Evolutionary conservation across 768 basidiomycete genomes (phyloP).

Genomic region (Rhodotorula babjevae): DNA sequence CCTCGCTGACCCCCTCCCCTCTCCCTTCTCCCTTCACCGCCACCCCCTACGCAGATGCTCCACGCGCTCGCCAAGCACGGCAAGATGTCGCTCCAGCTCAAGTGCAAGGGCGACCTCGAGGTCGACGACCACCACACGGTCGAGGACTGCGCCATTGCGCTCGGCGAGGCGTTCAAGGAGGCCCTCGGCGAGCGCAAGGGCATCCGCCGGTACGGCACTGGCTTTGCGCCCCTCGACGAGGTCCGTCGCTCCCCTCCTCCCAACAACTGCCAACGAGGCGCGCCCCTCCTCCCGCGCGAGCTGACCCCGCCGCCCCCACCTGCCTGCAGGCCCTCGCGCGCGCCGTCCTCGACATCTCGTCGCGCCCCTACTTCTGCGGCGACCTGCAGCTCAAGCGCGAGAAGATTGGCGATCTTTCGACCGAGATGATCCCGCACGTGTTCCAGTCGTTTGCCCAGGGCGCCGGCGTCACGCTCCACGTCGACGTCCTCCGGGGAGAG

Average conservation of each 20-base stretch:
- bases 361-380: slow-evolving; percentile 89
- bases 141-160: slow-evolving; percentile 65
- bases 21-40: background rate
- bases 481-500: slow-evolving; percentile 88
- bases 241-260: slow-evolving; percentile 50
- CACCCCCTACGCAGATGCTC: slow-evolving; percentile 67
- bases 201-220: slow-evolving; percentile 90
- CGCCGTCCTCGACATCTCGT: slow-evolving; percentile 97
- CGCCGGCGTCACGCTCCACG: slow-evolving; percentile 85
- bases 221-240: slow-evolving; percentile 95
- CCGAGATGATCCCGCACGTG: slow-evolving; percentile 97
- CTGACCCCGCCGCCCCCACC: background rate
- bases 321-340: slow-evolving; percentile 73
- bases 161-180: slow-evolving; percentile 74
- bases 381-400: slow-evolving; percentile 81
- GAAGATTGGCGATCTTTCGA: slow-evolving; percentile 89
- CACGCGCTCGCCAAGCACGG: slow-evolving; percentile 94
- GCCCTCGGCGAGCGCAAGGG: slow-evolving; percentile 92
- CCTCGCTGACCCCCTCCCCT: background rate
- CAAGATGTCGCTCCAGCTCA: slow-evolving; percentile 74
- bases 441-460: slow-evolving; percentile 98
- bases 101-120: slow-evolving; percentile 90
- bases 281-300: too few species aligned
- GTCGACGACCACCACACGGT: slow-evolving; percentile 99
- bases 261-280: background rate